A percentile compares a stretch with the other conserved stretches of the same genome.
Conservation (phyloP, 225 moss, liverwort and hornwort genomes). For the Asterella californica region DNA sequence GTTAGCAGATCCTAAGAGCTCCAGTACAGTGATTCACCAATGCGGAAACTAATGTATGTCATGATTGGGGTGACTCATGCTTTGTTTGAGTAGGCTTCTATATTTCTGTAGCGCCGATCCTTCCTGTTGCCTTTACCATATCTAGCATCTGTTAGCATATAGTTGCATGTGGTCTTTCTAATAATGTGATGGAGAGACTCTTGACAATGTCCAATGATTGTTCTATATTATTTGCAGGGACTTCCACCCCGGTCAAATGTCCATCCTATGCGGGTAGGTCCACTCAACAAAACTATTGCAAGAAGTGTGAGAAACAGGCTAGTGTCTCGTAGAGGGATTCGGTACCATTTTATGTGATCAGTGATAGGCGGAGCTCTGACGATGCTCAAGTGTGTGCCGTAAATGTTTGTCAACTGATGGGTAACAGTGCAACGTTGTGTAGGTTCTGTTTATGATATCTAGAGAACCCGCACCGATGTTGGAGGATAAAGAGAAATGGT, state of each 20-base stretch:
- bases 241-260: slow-evolving; percentile 97
- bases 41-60: too few relatives aligned
- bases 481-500: slow-evolving; percentile 99
- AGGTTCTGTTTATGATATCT: slow-evolving; percentile 95
- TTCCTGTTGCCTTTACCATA: neutral
- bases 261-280: slow-evolving; percentile 87
- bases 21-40: too few relatives aligned
- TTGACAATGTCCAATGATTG: neutral
- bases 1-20: too few relatives aligned
- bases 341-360: too few relatives aligned
- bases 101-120: neutral
- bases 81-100: neutral
- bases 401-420: neutral
- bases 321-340: neutral
- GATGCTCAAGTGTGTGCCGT: too few relatives aligned
- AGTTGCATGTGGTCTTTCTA: too few relatives aligned
- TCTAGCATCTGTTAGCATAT: neutral
- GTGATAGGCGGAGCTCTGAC: too few relatives aligned
- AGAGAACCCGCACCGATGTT: slow-evolving; percentile 99
- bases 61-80: neutral
- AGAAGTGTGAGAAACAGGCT: neutral
- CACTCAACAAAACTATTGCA: neutral
- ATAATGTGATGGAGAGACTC: too few relatives aligned
- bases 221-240: slow-evolving; percentile 41
- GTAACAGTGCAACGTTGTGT: neutral